Base-by-base conservation (phyloP, 768 basidiomycete species). In the Lyophyllum atratum region DNA sequence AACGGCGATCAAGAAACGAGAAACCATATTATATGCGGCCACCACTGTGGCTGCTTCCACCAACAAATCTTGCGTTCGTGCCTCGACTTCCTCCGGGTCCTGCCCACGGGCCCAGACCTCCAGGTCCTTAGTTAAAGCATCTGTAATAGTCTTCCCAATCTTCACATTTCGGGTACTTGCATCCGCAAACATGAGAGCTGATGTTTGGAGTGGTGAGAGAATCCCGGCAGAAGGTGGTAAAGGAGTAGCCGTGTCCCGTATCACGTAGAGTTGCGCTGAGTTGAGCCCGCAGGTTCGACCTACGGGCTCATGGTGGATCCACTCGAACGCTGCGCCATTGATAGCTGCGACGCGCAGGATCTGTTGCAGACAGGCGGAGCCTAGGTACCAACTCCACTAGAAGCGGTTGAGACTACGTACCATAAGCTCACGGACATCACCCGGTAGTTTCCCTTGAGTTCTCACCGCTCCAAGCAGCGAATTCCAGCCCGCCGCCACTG, bases 21-120 rank as follows among this genome's bases (percentile, higher is more conserved):
- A 86, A 7, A 89, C 86, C 82, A 87, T 84, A 70, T 87, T 87
- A 69, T 89, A 89, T 0, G 75, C 70, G 4, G 81, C 81, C 0
- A 80, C 79, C 1, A 81, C 73, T 51, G 81, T 75, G 0, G 78
- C 75, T 19, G 79, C 81, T 64, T 89, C 86, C 34, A 84, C 80
- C 37, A 85, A 74, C 8, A 83, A 59, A 65, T 79, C 79, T 44
- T 82, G 74, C 0, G 70, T 67, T 48, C 64, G 62, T 7, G 60
- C 68, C 42, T 73, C 62, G 12, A 70, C 49, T 1, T 69, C 68
- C 12, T 68, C 66, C 6, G 61, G 47, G 19, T 60, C 57, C 24
- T 61, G 59, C n/a, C 59, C 39, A 22, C 55, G 22, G 3, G 69
- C 65, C 56, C 63, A 67, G 7, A 44, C 53, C 46, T 65, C 64